Percentiles rank a stretch among this genome's conserved stretches.
phyloP scores from a whole-genome alignment of 2,329 filamentous ascomycete species.

The Sarocladium strictum region DNA sequence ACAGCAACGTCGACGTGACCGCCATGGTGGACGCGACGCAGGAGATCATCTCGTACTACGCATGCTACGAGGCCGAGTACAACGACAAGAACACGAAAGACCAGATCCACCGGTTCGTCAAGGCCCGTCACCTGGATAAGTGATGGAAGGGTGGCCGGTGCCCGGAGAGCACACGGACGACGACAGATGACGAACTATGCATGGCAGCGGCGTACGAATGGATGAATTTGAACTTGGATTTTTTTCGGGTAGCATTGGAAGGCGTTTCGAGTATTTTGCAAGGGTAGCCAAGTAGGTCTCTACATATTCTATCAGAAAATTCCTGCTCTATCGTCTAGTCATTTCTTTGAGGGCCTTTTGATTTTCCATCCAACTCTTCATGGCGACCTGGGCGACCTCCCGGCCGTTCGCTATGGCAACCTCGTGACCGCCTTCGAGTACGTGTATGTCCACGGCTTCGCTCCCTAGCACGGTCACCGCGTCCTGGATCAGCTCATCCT shows the following conservation, averaged over 20 bases:
- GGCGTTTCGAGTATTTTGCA: background rate
- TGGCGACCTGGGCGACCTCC: slow-evolving; percentile 44
- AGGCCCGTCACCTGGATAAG: slow-evolving; percentile 50
- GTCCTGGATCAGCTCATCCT: slow-evolving; percentile 58
- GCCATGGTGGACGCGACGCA: slow-evolving; percentile 85
- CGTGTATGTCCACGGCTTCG: slow-evolving; percentile 48
- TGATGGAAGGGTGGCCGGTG: slow-evolving; percentile 16
- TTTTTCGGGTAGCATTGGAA: background rate
- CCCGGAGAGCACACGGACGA: background rate
- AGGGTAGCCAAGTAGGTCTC: too few relatives aligned
- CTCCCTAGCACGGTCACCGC: slow-evolving; percentile 49
- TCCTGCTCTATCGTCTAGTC: background rate
- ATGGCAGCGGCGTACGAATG: background rate
- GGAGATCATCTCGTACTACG: slow-evolving; percentile 85
- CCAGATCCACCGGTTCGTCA: slow-evolving; percentile 54
- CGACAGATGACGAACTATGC: background rate
- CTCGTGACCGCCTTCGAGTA: slow-evolving; percentile 63
- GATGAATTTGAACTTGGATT: background rate
- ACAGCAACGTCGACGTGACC: slow-evolving; percentile 78
- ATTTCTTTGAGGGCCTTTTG: background rate
- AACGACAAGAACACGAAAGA: slow-evolving; percentile 54
- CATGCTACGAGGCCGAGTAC: slow-evolving; percentile 53
- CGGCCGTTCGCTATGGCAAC: slow-evolving; percentile 57
- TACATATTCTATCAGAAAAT: background rate
- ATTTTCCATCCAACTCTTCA: slow-evolving; percentile 25